Conservation (phyloP, 73 alveolate genomes). For the Diophrys appendiculata region DNA sequence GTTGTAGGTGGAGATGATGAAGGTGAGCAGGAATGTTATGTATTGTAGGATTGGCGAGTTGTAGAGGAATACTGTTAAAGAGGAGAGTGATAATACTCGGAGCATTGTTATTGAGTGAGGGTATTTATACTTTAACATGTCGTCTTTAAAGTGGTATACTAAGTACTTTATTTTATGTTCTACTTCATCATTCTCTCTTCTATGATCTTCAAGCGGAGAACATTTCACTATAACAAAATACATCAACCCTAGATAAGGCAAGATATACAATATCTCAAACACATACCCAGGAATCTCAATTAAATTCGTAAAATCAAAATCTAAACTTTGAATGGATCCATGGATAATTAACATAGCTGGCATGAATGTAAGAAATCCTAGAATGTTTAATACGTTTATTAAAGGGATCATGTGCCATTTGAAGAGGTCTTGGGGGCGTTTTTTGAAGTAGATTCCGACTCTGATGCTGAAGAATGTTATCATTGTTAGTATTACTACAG, state of each 20-base stretch:
- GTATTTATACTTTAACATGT: too few species aligned
- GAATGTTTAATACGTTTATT: background rate
- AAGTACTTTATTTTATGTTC: too few species aligned
- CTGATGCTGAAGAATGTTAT: background rate
- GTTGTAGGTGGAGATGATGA: background rate
- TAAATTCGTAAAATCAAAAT: background rate
- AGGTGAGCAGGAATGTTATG: background rate
- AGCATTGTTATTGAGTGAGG: background rate
- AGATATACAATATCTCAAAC: background rate
- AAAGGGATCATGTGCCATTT: background rate
- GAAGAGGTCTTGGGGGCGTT: background rate
- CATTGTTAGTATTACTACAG: background rate
- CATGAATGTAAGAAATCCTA: background rate
- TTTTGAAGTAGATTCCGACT: background rate
- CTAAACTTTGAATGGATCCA: background rate
- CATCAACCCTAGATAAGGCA: background rate
- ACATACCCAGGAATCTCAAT: background rate
- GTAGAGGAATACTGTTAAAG: background rate
- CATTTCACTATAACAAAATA: too few species aligned
- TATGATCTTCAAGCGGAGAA: background rate
- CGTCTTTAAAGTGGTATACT: background rate
- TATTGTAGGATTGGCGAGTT: background rate
- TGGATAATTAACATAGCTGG: background rate
- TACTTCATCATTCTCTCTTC: background rate
- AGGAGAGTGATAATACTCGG: background rate